phyloP scores from a whole-genome alignment of 2,329 filamentous ascomycete species.

The Hirsutella minnesotensis region DNA sequence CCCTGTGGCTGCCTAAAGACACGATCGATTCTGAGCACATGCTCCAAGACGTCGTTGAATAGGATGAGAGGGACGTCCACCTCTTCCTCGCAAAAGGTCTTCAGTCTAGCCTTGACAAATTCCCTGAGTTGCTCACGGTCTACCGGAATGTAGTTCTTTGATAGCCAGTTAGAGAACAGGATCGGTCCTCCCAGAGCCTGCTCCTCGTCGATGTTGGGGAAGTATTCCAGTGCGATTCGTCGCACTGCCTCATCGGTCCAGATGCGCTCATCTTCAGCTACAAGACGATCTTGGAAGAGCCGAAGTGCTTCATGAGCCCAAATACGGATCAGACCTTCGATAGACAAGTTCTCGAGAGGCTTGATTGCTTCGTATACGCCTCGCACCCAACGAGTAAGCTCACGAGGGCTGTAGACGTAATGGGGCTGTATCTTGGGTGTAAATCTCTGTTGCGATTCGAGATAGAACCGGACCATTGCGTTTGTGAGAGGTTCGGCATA shows the following conservation, averaged over 20 bases:
- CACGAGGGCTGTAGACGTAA: slow-evolving; percentile 98
- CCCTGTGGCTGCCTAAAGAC: slow-evolving; percentile 98
- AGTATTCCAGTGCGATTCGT: slow-evolving; percentile 78
- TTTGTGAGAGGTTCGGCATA: slow-evolving; percentile 90
- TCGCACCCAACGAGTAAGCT: slow-evolving; percentile 93
- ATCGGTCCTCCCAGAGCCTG: slow-evolving; percentile 87
- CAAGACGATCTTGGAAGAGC: slow-evolving; percentile 93
- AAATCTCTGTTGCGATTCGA: slow-evolving; percentile 88
- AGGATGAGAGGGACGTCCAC: slow-evolving; percentile 95
- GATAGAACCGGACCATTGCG: slow-evolving; percentile 94
- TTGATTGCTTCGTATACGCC: slow-evolving; percentile 95
- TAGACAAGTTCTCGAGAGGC: slow-evolving; percentile 73
- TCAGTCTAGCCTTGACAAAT: slow-evolving; percentile 92
- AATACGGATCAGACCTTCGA: slow-evolving; percentile 89
- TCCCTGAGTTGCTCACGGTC: slow-evolving; percentile 90
- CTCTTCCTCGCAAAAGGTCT: slow-evolving; percentile 98
- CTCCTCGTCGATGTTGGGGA: slow-evolving; percentile 88
- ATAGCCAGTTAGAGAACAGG: slow-evolving; percentile 98
- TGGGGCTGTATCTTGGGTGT: slow-evolving; percentile 95
- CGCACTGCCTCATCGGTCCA: slow-evolving; percentile 89
- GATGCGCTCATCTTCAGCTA: slow-evolving; percentile 82
- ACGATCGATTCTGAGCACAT: slow-evolving; percentile 94
- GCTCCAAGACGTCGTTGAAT: slow-evolving; percentile 98
- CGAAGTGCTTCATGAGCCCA: slow-evolving; percentile 97
- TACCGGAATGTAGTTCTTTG: slow-evolving; percentile 95